Evolutionary conservation across 1,284 basidiomycete species (phyloP), one percentile per base, ranked within the genome.

Genomic region (Apiotrichum veenhuisii): DNA sequence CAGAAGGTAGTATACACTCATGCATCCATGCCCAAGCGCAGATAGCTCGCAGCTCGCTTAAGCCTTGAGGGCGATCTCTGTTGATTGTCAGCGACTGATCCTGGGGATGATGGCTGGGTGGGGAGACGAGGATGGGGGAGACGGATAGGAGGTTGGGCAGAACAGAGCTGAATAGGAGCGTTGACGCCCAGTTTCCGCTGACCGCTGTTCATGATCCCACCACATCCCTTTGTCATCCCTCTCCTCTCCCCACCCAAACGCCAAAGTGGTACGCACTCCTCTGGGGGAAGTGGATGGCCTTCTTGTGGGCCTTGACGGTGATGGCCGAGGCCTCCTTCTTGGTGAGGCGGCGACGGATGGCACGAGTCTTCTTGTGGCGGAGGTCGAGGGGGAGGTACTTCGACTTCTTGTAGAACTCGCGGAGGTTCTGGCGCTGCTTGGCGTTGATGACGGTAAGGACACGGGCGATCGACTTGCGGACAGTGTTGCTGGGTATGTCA

Each of bases 391-490:
- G 96, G 64, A 89, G 81, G 82, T 91, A 78, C 70, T 78, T 78
- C 63, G 73, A 91, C 79, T 94, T 96, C 87, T 98, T 97, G 89
- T 98, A 98, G 83, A 88, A 91, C 80, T 98, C 94, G 64, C 91
- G 90, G 68, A 98, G 86, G 82, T 95, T 93, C 82, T 91, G 87
- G 71, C 96, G 90, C 74, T 89, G 87, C 83, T 99, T 99, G 78
- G 91, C 88, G 88, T 97, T 98, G 83, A 89, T 95, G 71, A 98
- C 93, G 50, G 96, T 99, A 81, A 98, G 81, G 66, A 98, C 95
- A 62, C 96, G 92, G 64, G 96, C 96, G 75, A 99, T 94, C 68
- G 92, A 95, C 83, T 98, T 98, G 84, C 96, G 94, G 78, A 97
- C 90, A 69, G 90, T 85, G 81, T 89, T 87, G 81, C 95, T 98